Evolutionary conservation across 768 basidiomycete species (phyloP).

Genomic region (Nidula microcarpa): DNA sequence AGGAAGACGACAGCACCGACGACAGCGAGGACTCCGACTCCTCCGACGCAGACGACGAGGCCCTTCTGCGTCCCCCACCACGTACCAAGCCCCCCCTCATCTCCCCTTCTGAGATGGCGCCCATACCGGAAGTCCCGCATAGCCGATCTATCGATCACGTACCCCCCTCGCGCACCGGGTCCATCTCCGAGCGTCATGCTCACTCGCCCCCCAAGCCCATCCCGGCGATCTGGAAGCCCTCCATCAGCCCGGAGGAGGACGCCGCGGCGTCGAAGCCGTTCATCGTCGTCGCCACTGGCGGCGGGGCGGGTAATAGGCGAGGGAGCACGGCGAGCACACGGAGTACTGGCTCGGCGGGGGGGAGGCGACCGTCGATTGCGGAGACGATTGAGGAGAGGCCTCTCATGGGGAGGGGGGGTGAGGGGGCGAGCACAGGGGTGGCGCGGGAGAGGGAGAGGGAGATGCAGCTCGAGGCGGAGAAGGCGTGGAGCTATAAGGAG

Average conservation of each 20-base stretch:
- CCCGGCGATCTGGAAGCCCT: constrained; percentile 50
- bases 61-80: not conserved
- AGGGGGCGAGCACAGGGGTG: constrained; percentile 12
- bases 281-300: constrained; percentile 3
- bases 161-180: constrained; percentile 14
- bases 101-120: not conserved
- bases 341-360: constrained; percentile 35
- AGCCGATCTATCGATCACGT: constrained; percentile 21
- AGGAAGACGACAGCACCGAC: not conserved
- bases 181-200: constrained; percentile 31
- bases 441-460: not conserved
- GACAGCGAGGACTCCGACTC: not conserved
- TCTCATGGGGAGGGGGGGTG: not conserved
- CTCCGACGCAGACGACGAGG: not conserved
- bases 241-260: constrained; percentile 42
- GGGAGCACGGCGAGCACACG: constrained; percentile 48
- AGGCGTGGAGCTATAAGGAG: constrained; percentile 4
- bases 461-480: constrained; percentile 1
- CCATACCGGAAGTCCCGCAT: not conserved
- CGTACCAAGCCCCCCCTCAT: not conserved
- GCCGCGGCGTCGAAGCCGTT: constrained; percentile 34
- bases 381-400: constrained; percentile 35
- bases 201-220: constrained; percentile 26
- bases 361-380: constrained; percentile 33
- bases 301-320: constrained; percentile 29